A percentile compares a stretch with the other conserved stretches of the same genome.
Evolutionary conservation across 148 eudicot genomes (phyloP).

Genomic region (Fallopia convolvulus): DNA sequence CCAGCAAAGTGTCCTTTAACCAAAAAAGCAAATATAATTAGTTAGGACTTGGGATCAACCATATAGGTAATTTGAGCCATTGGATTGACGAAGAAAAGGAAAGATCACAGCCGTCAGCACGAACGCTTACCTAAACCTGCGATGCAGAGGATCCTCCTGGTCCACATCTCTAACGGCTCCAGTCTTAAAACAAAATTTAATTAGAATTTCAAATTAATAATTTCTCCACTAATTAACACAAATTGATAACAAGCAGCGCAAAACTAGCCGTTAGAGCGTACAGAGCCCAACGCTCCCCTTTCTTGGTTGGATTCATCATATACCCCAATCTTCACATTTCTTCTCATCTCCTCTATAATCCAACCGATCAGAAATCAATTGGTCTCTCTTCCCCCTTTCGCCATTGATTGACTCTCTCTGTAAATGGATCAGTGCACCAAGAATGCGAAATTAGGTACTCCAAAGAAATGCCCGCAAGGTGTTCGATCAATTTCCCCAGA

Average conservation of each 20-base stretch:
- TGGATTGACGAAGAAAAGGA: not conserved
- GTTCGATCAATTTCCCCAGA: slow-evolving; percentile 36
- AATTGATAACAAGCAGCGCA: not conserved
- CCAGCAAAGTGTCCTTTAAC: too few species aligned
- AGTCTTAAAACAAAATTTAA: not conserved
- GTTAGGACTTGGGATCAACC: not conserved
- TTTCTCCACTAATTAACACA: not conserved
- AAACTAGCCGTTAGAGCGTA: slow-evolving; percentile 8
- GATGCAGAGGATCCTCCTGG: not conserved
- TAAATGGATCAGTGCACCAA: slow-evolving; percentile 20
- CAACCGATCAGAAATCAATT: not conserved
- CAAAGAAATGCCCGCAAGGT: slow-evolving; percentile 28
- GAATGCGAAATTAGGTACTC: slow-evolving; percentile 27
- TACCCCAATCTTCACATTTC: not conserved
- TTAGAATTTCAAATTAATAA: not conserved
- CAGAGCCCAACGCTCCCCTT: slow-evolving; percentile 7
- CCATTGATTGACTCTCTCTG: not conserved
- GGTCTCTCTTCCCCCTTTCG: not conserved
- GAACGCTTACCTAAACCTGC: not conserved
- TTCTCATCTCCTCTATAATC: not conserved
- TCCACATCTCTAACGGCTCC: not conserved
- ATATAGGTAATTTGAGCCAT: not conserved
- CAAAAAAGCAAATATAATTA: too few species aligned
- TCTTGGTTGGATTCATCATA: slow-evolving; percentile 7
- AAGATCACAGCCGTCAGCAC: not conserved